Conservation (phyloP, 495 filamentous ascomycete species). For the Friedmanniomyces simplex region DNA sequence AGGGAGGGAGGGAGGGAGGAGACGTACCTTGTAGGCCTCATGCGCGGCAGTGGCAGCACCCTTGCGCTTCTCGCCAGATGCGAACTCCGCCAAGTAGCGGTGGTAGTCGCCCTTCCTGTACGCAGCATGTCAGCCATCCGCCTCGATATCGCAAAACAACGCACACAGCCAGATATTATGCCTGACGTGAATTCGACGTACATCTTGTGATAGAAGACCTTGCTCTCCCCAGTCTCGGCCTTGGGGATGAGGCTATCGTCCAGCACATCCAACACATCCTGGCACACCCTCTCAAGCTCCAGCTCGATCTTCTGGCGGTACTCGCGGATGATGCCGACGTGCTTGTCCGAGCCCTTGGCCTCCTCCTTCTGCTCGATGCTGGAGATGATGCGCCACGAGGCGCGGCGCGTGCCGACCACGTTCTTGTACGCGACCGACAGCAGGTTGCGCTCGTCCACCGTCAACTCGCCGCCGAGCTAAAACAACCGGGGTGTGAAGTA, state of each 20-base stretch:
- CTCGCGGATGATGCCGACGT: constrained; percentile 88
- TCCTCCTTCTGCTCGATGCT: constrained; percentile 99
- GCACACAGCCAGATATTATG: not conserved
- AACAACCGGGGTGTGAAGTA: not conserved
- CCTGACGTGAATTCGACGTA: constrained; percentile 37
- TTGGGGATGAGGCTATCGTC: constrained; percentile 94
- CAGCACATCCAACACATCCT: constrained; percentile 94
- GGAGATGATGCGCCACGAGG: constrained; percentile 98
- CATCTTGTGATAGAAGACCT: constrained; percentile 99
- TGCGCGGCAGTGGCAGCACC: constrained; percentile 85
- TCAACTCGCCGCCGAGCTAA: constrained; percentile 85
- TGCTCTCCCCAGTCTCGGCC: constrained; percentile 95
- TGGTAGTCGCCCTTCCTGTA: constrained; percentile 99
- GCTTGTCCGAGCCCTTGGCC: constrained; percentile 96
- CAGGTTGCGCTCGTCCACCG: constrained; percentile 97
- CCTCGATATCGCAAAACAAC: not conserved
- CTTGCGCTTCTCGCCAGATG: constrained; percentile 95
- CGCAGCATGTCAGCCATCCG: constrained; percentile 2
- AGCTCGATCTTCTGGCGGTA: constrained; percentile 99
- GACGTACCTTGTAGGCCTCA: constrained; percentile 81
- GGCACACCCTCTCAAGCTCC: constrained; percentile 96
- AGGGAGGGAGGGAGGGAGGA: not conserved
- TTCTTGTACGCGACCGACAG: constrained; percentile 99
- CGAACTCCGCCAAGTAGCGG: constrained; percentile 98
- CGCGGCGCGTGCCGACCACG: constrained; percentile 96